Conservation (phyloP, 2,329 filamentous ascomycete genomes). For the Diaporthe velutina region DNA sequence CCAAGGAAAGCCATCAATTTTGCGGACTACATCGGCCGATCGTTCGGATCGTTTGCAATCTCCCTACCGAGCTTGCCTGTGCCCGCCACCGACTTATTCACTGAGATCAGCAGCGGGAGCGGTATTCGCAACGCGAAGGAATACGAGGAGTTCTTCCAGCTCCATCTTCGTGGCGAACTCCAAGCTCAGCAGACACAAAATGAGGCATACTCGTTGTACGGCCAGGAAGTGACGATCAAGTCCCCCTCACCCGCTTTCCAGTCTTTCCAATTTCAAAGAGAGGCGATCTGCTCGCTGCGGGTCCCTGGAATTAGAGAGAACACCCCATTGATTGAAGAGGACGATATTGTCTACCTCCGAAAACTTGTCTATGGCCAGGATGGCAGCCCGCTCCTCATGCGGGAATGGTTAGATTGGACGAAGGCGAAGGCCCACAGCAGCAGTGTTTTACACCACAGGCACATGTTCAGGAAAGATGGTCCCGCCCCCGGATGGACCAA, state of each 20-base stretch:
- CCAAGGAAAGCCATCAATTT: slow-evolving; percentile 37
- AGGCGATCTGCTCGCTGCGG: slow-evolving; percentile 33
- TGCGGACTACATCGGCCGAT: slow-evolving; percentile 21
- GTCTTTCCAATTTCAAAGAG: slow-evolving; percentile 16
- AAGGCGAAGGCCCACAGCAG: not conserved
- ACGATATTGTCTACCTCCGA: slow-evolving; percentile 43
- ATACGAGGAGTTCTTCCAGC: slow-evolving; percentile 41
- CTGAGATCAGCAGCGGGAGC: not conserved
- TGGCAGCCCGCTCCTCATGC: slow-evolving; percentile 28
- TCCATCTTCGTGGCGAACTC: slow-evolving; percentile 39
- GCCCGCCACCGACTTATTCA: not conserved
- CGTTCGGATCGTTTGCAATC: slow-evolving; percentile 29
- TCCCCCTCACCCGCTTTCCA: not conserved
- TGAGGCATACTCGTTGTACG: slow-evolving; percentile 41
- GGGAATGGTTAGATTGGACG: slow-evolving; percentile 24
- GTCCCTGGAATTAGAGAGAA: slow-evolving; percentile 44
- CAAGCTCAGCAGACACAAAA: slow-evolving; percentile 38
- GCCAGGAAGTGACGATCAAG: slow-evolving; percentile 36
- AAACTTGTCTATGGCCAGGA: slow-evolving; percentile 37
- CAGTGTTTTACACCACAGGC: not conserved
- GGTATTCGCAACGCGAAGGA: slow-evolving; percentile 16
- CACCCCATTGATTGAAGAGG: slow-evolving; percentile 42
- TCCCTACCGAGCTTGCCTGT: slow-evolving; percentile 27
- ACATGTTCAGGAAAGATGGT: not conserved
- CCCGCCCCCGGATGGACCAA: slow-evolving; percentile 40